These are phyloP conservation scores for Takakia lepidozioides DNA, from an alignment of 225 moss, liverwort and hornwort genomes.

Conservation along the genomic window DNA sequence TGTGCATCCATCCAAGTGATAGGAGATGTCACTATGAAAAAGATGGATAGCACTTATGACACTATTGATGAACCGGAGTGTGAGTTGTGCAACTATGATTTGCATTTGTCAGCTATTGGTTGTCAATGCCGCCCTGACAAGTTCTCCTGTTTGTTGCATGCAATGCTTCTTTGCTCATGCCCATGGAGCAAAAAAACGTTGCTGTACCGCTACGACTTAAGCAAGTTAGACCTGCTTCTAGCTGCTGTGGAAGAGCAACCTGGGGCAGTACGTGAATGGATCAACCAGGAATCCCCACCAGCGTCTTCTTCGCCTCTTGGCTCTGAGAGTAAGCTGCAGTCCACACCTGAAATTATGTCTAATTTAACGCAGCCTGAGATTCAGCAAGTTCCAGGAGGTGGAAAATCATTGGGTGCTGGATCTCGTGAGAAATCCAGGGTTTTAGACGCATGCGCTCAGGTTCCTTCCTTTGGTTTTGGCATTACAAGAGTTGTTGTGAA, in stretches of 20 bases:
- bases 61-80: constrained; percentile 48
- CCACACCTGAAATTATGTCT: too few relatives aligned
- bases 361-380: too few relatives aligned
- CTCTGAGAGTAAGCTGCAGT: too few relatives aligned
- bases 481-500: too few relatives aligned
- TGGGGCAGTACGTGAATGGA: constrained; percentile 60
- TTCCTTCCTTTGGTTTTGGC: too few relatives aligned
- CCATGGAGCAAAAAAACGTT: constrained; percentile 73
- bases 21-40: constrained; percentile 44
- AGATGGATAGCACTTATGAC: constrained; percentile 61
- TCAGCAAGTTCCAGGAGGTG: too few relatives aligned
- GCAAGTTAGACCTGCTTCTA: constrained; percentile 64
- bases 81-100: constrained; percentile 40
- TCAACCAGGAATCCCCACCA: constrained; percentile 13
- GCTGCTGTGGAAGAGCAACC: constrained; percentile 79
- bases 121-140: constrained; percentile 44
- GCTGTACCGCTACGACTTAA: constrained; percentile 58
- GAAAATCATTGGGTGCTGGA: too few relatives aligned
- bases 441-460: too few relatives aligned
- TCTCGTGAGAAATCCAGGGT: too few relatives aligned
- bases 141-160: constrained; percentile 40
- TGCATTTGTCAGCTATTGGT: constrained; percentile 48
- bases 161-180: constrained; percentile 34
- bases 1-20: constrained; percentile 34
- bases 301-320: too few relatives aligned